phyloP scores from a whole-genome alignment of 345 rosid species.

The Eutrema japonicum region DNA sequence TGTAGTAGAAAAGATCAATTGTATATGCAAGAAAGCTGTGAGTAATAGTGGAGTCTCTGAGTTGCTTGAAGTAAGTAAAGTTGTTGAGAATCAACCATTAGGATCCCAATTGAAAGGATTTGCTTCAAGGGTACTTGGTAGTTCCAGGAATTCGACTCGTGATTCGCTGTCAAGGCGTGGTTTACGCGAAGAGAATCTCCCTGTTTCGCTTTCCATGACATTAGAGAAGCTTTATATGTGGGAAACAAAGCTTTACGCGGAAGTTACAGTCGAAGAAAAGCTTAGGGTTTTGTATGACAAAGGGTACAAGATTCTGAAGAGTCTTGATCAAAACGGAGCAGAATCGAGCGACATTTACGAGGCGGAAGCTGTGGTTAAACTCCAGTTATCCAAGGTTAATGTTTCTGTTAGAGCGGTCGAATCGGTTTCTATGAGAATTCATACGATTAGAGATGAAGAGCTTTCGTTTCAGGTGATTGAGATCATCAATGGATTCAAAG shows the following conservation, averaged over 20 bases:
- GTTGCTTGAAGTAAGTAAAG: conserved; percentile 42
- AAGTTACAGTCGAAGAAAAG: conserved; percentile 39
- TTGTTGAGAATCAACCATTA: conserved; percentile 33
- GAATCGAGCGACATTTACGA: conserved; percentile 18
- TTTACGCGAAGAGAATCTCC: conserved; percentile 17
- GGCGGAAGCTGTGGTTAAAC: conserved; percentile 24
- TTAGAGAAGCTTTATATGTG: conserved; percentile 40
- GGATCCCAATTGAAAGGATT: conserved; percentile 34
- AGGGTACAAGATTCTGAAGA: conserved; percentile 21
- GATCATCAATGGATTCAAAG: conserved; percentile 36
- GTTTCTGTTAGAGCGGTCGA: conserved; percentile 32
- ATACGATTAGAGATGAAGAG: conserved; percentile 44
- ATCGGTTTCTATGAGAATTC: conserved; percentile 36
- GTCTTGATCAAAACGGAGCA: conserved; percentile 37
- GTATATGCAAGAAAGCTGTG: conserved; percentile 23
- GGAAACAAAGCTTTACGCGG: conserved; percentile 37
- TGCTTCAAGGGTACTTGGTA: conserved; percentile 37
- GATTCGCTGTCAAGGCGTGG: not conserved
- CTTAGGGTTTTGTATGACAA: conserved; percentile 38
- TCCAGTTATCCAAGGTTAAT: conserved; percentile 22
- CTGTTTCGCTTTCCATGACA: conserved; percentile 31
- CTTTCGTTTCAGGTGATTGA: conserved; percentile 29
- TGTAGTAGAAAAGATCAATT: conserved; percentile 24
- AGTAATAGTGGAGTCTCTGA: conserved; percentile 17
- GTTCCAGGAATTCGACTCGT: not conserved